A percentile compares a stretch with the other conserved stretches of the same genome.
Conservation (phyloP, 1,284 basidiomycete species). For the Termitomyces sp. region DNA sequence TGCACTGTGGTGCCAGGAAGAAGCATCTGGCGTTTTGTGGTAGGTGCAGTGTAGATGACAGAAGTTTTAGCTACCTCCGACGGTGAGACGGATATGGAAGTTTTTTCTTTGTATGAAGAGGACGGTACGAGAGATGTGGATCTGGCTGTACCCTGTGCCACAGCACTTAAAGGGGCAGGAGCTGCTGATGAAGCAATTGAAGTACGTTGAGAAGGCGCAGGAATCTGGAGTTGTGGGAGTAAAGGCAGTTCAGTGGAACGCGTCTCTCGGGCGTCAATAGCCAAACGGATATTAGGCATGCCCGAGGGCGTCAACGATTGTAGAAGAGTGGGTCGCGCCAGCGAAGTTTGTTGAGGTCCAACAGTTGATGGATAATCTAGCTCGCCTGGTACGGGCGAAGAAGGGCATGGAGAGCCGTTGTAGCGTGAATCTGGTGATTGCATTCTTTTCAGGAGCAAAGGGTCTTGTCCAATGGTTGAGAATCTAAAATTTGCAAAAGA, state of each 20-base stretch:
- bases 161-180: not conserved
- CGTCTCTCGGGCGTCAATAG: not conserved
- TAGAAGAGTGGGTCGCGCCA: slow-evolving; percentile 17
- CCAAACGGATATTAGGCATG: not conserved
- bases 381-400: slow-evolving; percentile 22
- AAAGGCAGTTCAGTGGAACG: not conserved
- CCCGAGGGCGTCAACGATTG: slow-evolving; percentile 11
- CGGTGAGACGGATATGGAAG: not conserved
- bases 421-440: slow-evolving; percentile 22
- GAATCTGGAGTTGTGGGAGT: no score
- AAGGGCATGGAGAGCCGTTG: slow-evolving; percentile 20
- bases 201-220: not conserved
- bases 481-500: slow-evolving; percentile 37
- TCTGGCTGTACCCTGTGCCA: not conserved
- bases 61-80: not conserved
- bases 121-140: not conserved
- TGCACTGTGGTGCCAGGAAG: not conserved
- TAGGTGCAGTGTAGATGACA: not conserved
- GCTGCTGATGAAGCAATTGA: not conserved
- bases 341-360: slow-evolving; percentile 3
- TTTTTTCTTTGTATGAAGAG: not conserved
- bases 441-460: slow-evolving; percentile 41
- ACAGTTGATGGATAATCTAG: slow-evolving; percentile 13
- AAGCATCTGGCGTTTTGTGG: not conserved
- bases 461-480: slow-evolving; percentile 40